Evolutionary conservation across 2,329 filamentous ascomycete species (phyloP).

Genomic region (Colletotrichum cereale): DNA sequence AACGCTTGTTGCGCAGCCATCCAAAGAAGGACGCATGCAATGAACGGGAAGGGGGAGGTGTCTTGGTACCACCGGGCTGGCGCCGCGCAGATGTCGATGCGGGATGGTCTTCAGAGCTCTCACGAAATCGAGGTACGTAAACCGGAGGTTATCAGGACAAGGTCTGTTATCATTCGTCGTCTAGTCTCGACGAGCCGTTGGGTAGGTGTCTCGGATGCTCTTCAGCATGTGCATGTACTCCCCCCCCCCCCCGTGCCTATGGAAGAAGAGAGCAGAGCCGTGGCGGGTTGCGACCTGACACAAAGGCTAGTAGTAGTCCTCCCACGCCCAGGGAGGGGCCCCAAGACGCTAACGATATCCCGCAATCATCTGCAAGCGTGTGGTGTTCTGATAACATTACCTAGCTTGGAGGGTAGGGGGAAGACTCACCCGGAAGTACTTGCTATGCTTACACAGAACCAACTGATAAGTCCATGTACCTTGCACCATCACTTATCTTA

Average conservation of each 20-base stretch:
- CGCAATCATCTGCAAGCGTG: slow-evolving; percentile 25
- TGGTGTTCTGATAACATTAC: slow-evolving; percentile 23
- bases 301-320: background rate
- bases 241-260: background rate
- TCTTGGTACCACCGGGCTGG: background rate
- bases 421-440: background rate
- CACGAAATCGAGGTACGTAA: slow-evolving; percentile 56
- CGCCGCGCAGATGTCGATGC: slow-evolving; percentile 23
- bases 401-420: slow-evolving; percentile 9
- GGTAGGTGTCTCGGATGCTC: slow-evolving; percentile 7
- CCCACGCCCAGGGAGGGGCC: slow-evolving; percentile 17
- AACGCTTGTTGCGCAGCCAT: background rate
- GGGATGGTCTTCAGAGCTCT: slow-evolving; percentile 32
- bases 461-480: slow-evolving; percentile 32
- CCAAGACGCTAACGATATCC: slow-evolving; percentile 33
- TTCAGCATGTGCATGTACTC: background rate
- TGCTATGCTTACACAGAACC: background rate
- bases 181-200: slow-evolving; percentile 42
- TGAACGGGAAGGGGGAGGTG: background rate
- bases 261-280: background rate
- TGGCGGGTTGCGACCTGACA: slow-evolving; percentile 1
- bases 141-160: slow-evolving; percentile 32
- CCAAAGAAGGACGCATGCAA: background rate
- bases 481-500: slow-evolving; percentile 24
- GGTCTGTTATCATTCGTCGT: slow-evolving; percentile 41